Percentiles rank a stretch among this genome's conserved stretches.
Evolutionary conservation across 805 yeast species (phyloP).

Genomic region (Yarrowia yakushimensis): DNA sequence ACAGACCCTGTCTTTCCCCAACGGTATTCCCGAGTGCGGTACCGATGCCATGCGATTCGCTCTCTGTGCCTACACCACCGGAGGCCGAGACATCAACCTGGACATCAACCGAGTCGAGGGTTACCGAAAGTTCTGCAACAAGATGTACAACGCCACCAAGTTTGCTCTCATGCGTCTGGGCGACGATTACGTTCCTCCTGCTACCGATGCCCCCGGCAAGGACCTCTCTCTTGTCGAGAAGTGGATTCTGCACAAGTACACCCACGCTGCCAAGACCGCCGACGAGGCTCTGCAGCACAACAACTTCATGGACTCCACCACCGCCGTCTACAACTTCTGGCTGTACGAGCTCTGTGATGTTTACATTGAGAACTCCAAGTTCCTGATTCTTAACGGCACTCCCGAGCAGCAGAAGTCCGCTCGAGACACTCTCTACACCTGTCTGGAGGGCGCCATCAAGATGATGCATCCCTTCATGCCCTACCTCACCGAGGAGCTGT

Average conservation of each 20-base stretch:
- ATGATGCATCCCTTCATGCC: conserved; percentile 99
- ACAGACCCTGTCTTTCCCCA: conserved; percentile 85
- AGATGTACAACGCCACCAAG: conserved; percentile 98
- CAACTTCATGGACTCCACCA: conserved; percentile 85
- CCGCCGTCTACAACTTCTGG: conserved; percentile 91
- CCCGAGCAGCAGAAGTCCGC: conserved; percentile 82
- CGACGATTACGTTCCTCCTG: conserved; percentile 79
- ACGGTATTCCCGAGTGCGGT: conserved; percentile 99
- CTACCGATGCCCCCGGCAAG: conserved; percentile 57
- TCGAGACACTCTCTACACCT: conserved; percentile 87
- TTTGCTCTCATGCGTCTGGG: conserved; percentile 93
- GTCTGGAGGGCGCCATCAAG: conserved; percentile 86
- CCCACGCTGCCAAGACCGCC: conserved; percentile 61
- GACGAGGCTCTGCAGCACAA: conserved; percentile 71
- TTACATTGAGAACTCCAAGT: conserved; percentile 95
- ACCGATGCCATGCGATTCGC: conserved; percentile 98
- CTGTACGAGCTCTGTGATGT: conserved; percentile 91
- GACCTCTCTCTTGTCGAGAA: conserved; percentile 88
- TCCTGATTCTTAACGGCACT: conserved; percentile 86
- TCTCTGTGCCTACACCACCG: conserved; percentile 95
- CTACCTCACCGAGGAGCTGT: conserved; percentile 92
- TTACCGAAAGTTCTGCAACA: conserved; percentile 98
- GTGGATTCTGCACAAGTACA: conserved; percentile 90
- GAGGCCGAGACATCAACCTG: conserved; percentile 96
- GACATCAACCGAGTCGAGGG: conserved; percentile 97